Evolutionary conservation across 345 rosid genomes (phyloP).

Genomic region (Salix koriyanagi): DNA sequence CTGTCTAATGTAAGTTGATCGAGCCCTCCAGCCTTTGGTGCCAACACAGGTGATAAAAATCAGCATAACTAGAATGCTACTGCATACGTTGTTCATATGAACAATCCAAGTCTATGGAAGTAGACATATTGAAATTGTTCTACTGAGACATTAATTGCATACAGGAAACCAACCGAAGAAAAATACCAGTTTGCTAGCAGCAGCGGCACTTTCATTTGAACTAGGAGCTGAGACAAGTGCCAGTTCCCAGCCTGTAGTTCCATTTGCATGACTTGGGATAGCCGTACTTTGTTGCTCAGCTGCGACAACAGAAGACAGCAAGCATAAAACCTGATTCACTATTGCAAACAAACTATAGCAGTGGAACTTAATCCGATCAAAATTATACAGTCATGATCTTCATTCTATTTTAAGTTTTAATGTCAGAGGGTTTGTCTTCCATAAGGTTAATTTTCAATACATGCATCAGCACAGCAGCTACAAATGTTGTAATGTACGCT

Average conservation of each 20-base stretch:
- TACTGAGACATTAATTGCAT: neutral
- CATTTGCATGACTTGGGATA: conserved; percentile 42
- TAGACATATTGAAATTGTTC: neutral
- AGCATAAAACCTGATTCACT: neutral
- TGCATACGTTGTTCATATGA: neutral
- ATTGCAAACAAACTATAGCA: neutral
- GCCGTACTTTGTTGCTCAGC: conserved; percentile 55
- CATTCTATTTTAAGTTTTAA: neutral
- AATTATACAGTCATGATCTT: neutral
- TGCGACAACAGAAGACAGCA: conserved; percentile 32
- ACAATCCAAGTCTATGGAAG: neutral
- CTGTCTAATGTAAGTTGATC: conserved; percentile 92
- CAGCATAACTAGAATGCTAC: neutral
- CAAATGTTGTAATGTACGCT: neutral
- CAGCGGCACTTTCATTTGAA: conserved; percentile 61
- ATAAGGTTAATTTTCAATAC: neutral
- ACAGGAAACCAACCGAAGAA: neutral
- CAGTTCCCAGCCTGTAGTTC: conserved; percentile 80
- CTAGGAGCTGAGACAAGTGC: conserved; percentile 92
- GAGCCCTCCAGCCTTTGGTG: conserved; percentile 78
- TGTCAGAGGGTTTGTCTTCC: neutral
- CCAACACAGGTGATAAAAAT: conserved; percentile 5
- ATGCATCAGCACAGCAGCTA: neutral
- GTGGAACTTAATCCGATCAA: neutral
- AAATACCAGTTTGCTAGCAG: conserved; percentile 75